Percentiles rank a stretch among this genome's conserved stretches.
Conservation (phyloP, 1,139 yeast species). For the Geotrichum reessii region DNA sequence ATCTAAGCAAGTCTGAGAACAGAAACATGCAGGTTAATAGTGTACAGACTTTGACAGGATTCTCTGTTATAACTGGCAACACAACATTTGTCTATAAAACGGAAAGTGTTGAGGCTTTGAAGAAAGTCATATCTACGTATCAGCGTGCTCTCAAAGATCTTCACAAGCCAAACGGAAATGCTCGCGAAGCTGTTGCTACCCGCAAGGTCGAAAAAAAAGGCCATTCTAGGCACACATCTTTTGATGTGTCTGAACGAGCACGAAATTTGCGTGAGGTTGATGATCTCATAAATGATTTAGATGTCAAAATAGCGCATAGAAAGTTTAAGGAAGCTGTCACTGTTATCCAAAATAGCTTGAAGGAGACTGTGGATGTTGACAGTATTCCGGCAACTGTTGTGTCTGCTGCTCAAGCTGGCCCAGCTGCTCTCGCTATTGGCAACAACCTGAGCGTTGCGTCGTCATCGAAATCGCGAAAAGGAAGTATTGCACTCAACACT, state of each 20-base stretch:
- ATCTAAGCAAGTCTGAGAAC: constrained; percentile 27
- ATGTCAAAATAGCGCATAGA: constrained; percentile 59
- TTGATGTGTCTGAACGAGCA: constrained; percentile 22
- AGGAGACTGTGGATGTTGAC: constrained; percentile 18
- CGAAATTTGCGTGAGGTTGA: constrained; percentile 48
- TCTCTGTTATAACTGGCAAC: constrained; percentile 38
- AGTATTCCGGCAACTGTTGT: constrained; percentile 21
- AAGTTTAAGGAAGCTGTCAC: constrained; percentile 53
- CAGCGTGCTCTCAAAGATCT: constrained; percentile 62
- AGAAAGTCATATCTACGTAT: constrained; percentile 53
- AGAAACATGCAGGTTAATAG: constrained; percentile 14
- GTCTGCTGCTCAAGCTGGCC: constrained; percentile 16
- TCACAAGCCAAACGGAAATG: constrained; percentile 40
- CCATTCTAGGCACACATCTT: constrained; percentile 18
- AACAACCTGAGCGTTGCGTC: constrained; percentile 5
- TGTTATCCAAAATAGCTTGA: constrained; percentile 36
- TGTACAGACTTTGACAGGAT: constrained; percentile 39
- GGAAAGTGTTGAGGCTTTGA: constrained; percentile 55
- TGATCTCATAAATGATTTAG: constrained; percentile 61
- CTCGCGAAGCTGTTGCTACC: not conserved
- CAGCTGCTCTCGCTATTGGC: constrained; percentile 19
- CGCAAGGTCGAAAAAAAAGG: constrained; percentile 13
- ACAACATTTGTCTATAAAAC: constrained; percentile 59
- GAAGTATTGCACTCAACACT: constrained; percentile 1
- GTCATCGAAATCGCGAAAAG: constrained; percentile 1